These are phyloP conservation scores for Yamadazyma aaseri DNA, from an alignment of 1,139 yeast genomes.

Conservation along the genomic window DNA sequence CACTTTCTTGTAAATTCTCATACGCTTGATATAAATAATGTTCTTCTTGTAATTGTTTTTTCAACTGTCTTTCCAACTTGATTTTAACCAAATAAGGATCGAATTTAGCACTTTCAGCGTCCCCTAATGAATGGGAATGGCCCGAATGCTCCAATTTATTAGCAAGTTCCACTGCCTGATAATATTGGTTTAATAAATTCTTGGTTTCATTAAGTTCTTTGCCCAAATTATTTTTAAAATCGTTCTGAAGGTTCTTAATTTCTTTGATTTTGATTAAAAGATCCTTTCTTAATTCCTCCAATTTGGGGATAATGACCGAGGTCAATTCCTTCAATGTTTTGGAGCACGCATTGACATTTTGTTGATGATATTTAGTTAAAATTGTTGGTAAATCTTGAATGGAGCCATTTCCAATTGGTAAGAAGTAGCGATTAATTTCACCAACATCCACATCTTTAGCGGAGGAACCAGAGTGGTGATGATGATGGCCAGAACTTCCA, in stretches of 20 bases:
- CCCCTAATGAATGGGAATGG: slow-evolving; percentile 14
- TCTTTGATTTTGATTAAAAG: slow-evolving; percentile 82
- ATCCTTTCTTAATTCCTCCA: slow-evolving; percentile 84
- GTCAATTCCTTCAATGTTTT: slow-evolving; percentile 71
- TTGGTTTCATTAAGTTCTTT: slow-evolving; percentile 69
- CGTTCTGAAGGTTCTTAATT: slow-evolving; percentile 76
- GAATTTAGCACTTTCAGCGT: slow-evolving; percentile 32
- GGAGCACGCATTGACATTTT: slow-evolving; percentile 64
- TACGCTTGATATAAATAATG: slow-evolving; percentile 85
- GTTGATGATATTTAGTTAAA: slow-evolving; percentile 72
- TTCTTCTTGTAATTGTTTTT: slow-evolving; percentile 77
- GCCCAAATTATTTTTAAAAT: slow-evolving; percentile 73
- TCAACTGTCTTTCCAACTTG: slow-evolving; percentile 71
- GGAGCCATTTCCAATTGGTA: slow-evolving; percentile 79
- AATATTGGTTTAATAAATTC: slow-evolving; percentile 47
- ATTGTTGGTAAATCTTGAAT: slow-evolving; percentile 78
- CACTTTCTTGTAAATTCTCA: slow-evolving; percentile 81
- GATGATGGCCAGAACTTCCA: slow-evolving; percentile 4
- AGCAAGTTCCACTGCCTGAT: slow-evolving; percentile 39
- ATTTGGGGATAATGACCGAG: slow-evolving; percentile 69
- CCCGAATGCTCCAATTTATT: slow-evolving; percentile 31
- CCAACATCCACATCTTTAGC: slow-evolving; percentile 24
- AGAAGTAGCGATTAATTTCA: slow-evolving; percentile 51
- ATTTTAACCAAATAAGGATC: slow-evolving; percentile 84
- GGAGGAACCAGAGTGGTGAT: no score